These are phyloP conservation scores for Mortierella sp. DNA, from an alignment of 371 early-diverging fungal genomes.

Conservation along the genomic window DNA sequence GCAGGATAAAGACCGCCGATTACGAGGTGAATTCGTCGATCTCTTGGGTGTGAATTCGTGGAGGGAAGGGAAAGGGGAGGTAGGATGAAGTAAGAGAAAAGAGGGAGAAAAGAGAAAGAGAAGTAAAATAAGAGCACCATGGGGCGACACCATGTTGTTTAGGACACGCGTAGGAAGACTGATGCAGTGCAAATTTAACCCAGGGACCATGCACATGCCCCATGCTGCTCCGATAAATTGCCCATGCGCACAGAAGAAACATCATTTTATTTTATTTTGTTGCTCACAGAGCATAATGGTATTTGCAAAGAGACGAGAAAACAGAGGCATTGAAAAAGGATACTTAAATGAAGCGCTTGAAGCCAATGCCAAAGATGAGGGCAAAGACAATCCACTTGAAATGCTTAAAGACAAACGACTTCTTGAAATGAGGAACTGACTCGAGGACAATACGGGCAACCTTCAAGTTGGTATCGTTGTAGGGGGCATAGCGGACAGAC, in stretches of 20 bases:
- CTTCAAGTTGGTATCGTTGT: slow-evolving; percentile 57
- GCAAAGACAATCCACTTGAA: slow-evolving; percentile 52
- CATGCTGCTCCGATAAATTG: no score
- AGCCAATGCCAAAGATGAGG: slow-evolving; percentile 47
- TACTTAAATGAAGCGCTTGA: slow-evolving; percentile 17
- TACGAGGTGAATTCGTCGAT: no score
- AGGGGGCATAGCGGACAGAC: slow-evolving; percentile 75
- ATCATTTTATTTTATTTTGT: neutral
- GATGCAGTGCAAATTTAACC: no score
- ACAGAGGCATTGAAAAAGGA: neutral
- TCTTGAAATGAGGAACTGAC: slow-evolving; percentile 56
- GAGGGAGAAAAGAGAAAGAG: no score
- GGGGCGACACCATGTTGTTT: no score
- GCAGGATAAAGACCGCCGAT: no score
- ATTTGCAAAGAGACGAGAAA: neutral
- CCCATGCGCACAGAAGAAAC: neutral
- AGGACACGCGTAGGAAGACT: no score
- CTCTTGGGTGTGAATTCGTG: no score
- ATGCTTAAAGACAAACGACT: slow-evolving; percentile 33
- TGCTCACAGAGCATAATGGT: neutral
- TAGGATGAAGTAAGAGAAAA: no score
- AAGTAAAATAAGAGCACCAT: no score
- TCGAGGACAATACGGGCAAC: slow-evolving; percentile 58
- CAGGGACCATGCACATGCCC: no score
- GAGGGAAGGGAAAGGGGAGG: no score